phyloP scores from a whole-genome alignment of 2,329 filamentous ascomycete species.

The Penicillium sp. region DNA sequence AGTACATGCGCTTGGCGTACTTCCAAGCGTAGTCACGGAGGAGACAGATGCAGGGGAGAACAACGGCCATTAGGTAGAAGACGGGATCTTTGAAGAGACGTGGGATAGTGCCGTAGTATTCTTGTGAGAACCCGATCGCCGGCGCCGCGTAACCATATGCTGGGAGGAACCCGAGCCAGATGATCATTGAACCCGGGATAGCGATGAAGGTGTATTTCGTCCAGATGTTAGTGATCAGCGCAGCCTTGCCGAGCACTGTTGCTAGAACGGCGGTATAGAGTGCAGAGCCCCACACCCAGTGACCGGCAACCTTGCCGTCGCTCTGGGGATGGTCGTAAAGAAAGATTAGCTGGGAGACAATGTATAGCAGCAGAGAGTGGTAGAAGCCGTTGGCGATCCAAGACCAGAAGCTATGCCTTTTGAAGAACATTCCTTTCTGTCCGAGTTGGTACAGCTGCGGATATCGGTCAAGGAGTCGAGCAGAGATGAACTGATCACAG shows the following conservation, averaged over 20 bases:
- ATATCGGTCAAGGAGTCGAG: conserved; percentile 89
- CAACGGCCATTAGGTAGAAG: conserved; percentile 90
- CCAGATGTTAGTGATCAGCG: conserved; percentile 95
- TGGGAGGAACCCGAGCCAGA: conserved; percentile 91
- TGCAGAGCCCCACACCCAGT: conserved; percentile 98
- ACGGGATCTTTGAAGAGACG: conserved; percentile 78
- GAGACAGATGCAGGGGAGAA: conserved; percentile 80
- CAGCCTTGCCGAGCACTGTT: conserved; percentile 93
- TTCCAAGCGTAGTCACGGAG: conserved; percentile 94
- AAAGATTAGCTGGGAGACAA: conserved; percentile 81
- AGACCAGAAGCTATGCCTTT: conserved; percentile 84
- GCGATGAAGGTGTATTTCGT: conserved; percentile 97
- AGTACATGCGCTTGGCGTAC: conserved; percentile 96
- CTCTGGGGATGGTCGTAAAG: conserved; percentile 75
- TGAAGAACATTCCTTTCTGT: conserved; percentile 93
- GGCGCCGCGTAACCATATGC: conserved; percentile 87
- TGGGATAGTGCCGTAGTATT: conserved; percentile 85
- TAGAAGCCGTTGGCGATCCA: conserved; percentile 97
- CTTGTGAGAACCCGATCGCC: conserved; percentile 76
- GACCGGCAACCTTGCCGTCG: conserved; percentile 82
- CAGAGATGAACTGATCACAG: conserved; percentile 96
- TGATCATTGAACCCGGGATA: conserved; percentile 87
- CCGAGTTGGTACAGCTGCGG: conserved; percentile 94
- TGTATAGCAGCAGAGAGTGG: conserved; percentile 92
- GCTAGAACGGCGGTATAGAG: conserved; percentile 92